Evolutionary conservation across 2,329 filamentous ascomycete species (phyloP).

Genomic region (Hymenoscyphus scutula): DNA sequence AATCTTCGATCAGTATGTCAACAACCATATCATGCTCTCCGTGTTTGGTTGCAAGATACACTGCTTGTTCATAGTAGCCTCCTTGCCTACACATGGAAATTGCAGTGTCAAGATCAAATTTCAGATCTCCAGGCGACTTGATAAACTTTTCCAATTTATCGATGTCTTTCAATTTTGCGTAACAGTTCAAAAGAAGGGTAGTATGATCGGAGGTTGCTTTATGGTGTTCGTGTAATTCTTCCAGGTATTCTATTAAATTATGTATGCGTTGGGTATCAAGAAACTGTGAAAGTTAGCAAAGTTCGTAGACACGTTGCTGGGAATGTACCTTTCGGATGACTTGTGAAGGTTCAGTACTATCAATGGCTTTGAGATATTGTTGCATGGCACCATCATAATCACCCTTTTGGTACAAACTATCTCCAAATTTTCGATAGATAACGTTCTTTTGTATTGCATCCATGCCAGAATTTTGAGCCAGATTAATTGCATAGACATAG

Average conservation of each 20-base stretch:
- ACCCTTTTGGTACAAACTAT: slow-evolving; percentile 90
- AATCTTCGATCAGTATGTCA: slow-evolving; percentile 93
- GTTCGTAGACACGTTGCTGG: background rate
- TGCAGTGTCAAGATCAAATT: slow-evolving; percentile 95
- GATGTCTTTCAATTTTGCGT: slow-evolving; percentile 96
- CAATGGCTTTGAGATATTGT: slow-evolving; percentile 93
- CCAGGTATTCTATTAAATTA: slow-evolving; percentile 94
- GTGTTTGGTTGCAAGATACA: slow-evolving; percentile 91
- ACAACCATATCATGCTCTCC: slow-evolving; percentile 91
- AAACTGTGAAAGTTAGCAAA: slow-evolving; percentile 57
- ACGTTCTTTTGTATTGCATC: slow-evolving; percentile 79
- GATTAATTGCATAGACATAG: slow-evolving; percentile 85
- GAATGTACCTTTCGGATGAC: slow-evolving; percentile 78
- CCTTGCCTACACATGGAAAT: slow-evolving; percentile 97
- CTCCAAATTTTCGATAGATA: slow-evolving; percentile 91
- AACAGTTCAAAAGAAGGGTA: slow-evolving; percentile 91
- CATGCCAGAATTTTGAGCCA: slow-evolving; percentile 85
- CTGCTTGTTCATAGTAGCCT: slow-evolving; percentile 94
- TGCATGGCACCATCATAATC: slow-evolving; percentile 99
- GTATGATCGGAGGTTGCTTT: slow-evolving; percentile 95
- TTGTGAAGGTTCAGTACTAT: slow-evolving; percentile 93
- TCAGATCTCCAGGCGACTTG: slow-evolving; percentile 88
- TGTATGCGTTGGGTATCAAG: slow-evolving; percentile 96
- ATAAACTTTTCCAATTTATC: slow-evolving; percentile 96
- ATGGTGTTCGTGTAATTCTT: slow-evolving; percentile 91